Evolutionary conservation across 345 rosid species (phyloP).

Genomic region (Chamaenerion angustifolium): DNA sequence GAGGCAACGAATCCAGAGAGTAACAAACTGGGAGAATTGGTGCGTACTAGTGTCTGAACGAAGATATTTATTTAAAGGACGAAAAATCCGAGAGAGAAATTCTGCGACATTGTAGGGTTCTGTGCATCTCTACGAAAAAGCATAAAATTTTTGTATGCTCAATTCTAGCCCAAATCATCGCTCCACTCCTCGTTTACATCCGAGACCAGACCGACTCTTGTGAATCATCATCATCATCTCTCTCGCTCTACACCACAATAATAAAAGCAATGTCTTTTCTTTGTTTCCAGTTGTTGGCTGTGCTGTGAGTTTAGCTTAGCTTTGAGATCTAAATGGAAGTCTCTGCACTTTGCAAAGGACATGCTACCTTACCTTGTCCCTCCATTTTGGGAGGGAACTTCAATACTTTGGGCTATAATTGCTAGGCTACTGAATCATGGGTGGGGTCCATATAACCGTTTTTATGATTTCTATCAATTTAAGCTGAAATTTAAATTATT

Average conservation of each 20-base stretch:
- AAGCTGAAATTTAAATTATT: no score
- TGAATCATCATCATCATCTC: constrained; percentile 8
- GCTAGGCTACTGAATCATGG: no score
- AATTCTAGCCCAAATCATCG: constrained; percentile 32
- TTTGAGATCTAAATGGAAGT: constrained; percentile 1
- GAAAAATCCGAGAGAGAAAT: no score
- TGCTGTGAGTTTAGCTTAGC: constrained; percentile 1
- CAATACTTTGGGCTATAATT: background rate
- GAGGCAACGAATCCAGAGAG: constrained; percentile 7
- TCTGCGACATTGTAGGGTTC: no score
- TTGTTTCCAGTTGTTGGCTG: background rate
- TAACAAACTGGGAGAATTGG: background rate
- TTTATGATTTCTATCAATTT: no score
- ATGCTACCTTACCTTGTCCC: constrained; percentile 2
- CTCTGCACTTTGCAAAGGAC: background rate
- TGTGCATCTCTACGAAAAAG: constrained; percentile 13
- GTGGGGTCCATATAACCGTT: no score
- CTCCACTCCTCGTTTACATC: constrained; percentile 27
- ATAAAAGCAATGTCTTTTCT: background rate
- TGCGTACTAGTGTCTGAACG: no score
- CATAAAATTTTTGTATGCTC: constrained; percentile 9
- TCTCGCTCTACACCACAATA: constrained; percentile 1
- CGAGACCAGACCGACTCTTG: constrained; percentile 24
- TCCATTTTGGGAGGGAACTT: constrained; percentile 7
- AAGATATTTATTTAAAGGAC: no score